Conservation (phyloP, 441 rosid species). For the Pelargonium fulgidum region DNA sequence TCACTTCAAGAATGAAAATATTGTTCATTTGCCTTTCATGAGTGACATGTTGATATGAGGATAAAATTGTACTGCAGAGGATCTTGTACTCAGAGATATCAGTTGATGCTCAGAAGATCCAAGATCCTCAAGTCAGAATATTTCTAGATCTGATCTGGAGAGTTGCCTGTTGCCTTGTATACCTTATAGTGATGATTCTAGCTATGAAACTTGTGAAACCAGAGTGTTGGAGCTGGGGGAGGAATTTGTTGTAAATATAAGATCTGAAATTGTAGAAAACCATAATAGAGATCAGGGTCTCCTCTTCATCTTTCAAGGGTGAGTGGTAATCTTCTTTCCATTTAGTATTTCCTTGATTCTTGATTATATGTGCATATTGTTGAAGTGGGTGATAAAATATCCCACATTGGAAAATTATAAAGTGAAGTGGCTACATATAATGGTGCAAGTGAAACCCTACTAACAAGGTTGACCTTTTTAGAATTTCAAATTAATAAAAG, state of each 20-base stretch:
- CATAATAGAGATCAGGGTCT: conserved; percentile 24
- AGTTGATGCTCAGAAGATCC: conserved; percentile 27
- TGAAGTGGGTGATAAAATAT: no score
- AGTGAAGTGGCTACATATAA: no score
- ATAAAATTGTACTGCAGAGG: conserved; percentile 28
- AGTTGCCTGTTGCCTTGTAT: conserved; percentile 26
- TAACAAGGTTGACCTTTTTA: no score
- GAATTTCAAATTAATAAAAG: no score
- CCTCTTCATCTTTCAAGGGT: conserved; percentile 46
- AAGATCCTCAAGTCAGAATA: conserved; percentile 25
- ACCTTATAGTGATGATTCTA: conserved; percentile 14
- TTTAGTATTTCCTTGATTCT: conserved; percentile 7
- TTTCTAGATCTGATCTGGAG: conserved; percentile 22
- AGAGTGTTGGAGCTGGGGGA: conserved; percentile 15
- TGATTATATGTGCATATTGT: background rate
- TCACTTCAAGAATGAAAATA: background rate
- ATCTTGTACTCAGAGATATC: conserved; percentile 36
- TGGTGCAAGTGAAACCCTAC: no score
- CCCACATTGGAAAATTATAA: no score
- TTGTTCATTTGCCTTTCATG: background rate
- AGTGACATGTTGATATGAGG: conserved; percentile 10
- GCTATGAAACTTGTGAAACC: conserved; percentile 25
- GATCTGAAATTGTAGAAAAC: conserved; percentile 21
- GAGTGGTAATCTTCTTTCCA: conserved; percentile 17
- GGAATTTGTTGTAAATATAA: conserved; percentile 33